Evolutionary conservation across 305 asterid species (phyloP).

Genomic region (Fraxinus platypoda): DNA sequence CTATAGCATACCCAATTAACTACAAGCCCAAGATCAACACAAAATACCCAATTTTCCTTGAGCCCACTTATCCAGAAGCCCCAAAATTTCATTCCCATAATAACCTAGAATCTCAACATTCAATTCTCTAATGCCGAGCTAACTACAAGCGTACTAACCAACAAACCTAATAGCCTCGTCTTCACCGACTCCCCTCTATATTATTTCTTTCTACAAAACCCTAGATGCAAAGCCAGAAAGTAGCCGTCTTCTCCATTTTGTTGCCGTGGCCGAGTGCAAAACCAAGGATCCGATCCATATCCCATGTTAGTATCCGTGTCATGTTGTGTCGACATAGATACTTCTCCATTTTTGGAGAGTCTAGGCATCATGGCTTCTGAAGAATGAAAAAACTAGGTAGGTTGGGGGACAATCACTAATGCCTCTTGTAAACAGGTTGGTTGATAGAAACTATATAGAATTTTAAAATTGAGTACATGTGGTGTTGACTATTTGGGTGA

Average conservation of each 20-base stretch:
- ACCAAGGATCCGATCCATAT: background rate
- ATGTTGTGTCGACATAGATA: background rate
- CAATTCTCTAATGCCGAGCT: background rate
- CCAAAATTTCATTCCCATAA: no score
- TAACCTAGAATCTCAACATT: background rate
- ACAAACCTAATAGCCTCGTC: background rate
- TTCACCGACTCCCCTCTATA: background rate
- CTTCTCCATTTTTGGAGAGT: background rate
- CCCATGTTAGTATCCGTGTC: background rate
- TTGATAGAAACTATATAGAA: background rate
- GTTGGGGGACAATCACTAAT: background rate
- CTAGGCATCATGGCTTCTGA: background rate
- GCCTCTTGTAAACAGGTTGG: background rate
- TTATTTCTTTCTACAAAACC: background rate
- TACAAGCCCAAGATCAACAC: no score
- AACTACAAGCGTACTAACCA: background rate
- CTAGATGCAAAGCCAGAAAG: background rate
- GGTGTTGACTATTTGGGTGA: background rate
- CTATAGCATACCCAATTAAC: no score
- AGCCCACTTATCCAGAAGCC: no score
- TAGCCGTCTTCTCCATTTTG: background rate
- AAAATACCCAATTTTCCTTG: no score
- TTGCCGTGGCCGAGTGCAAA: background rate
- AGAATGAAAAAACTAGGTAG: background rate
- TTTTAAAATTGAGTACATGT: background rate